These are phyloP conservation scores for Fusarium sp. DNA, from an alignment of 2,329 filamentous ascomycete species.

Conservation along the genomic window DNA sequence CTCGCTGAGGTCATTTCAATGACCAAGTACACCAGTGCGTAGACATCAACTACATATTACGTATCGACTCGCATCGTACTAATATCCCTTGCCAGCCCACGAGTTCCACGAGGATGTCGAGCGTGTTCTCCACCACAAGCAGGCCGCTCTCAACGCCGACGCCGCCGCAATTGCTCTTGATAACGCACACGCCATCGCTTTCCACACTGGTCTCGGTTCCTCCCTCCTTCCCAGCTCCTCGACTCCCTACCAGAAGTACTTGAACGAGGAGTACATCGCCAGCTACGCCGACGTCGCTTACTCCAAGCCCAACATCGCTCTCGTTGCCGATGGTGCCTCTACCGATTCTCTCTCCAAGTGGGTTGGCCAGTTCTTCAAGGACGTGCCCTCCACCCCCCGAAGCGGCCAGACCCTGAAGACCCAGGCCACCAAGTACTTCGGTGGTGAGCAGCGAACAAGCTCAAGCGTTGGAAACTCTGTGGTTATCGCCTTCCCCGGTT, in stretches of 20 bases:
- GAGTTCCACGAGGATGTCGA: constrained; percentile 92
- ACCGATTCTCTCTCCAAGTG: constrained; percentile 84
- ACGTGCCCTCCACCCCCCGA: constrained; percentile 68
- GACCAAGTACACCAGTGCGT: constrained; percentile 85
- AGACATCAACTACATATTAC: constrained; percentile 16
- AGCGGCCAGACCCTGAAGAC: constrained; percentile 67
- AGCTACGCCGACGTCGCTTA: constrained; percentile 84
- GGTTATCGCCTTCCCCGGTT: constrained; percentile 93
- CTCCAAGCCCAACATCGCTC: constrained; percentile 88
- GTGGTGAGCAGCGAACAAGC: constrained; percentile 91
- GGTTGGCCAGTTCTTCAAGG: constrained; percentile 92
- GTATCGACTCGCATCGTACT: constrained; percentile 13
- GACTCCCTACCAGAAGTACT: constrained; percentile 81
- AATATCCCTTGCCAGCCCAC: constrained; percentile 69
- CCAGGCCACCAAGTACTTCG: constrained; percentile 85
- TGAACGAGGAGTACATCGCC: constrained; percentile 80
- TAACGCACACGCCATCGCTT: constrained; percentile 86
- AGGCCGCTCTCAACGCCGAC: constrained; percentile 77
- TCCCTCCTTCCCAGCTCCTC: constrained; percentile 79
- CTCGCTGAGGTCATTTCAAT: constrained; percentile 89
- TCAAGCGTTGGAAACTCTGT: constrained; percentile 83
- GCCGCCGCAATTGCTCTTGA: constrained; percentile 80
- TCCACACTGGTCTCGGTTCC: constrained; percentile 91
- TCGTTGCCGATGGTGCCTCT: constrained; percentile 89
- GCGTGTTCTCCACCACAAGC: constrained; percentile 79